Evolutionary conservation across 768 basidiomycete genomes (phyloP), one percentile per base, ranked within the genome.

Genomic region (Auriscalpium microsporum): DNA sequence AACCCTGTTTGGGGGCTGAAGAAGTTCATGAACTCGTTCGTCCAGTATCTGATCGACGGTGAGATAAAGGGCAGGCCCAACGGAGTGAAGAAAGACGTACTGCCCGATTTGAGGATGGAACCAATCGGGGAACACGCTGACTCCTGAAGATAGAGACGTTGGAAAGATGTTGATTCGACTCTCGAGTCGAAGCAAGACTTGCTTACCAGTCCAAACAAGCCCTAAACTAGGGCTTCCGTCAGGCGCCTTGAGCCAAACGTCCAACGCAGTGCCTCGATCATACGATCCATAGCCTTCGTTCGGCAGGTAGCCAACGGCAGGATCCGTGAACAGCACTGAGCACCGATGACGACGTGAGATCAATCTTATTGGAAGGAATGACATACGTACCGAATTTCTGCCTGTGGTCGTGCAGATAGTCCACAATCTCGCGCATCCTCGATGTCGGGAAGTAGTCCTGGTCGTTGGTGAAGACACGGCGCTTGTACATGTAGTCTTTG

Each of bases 271-370:
- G 4, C 86, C 86, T 21, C 77, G 74, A 52, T 82, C 72, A 58
- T 75, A 87, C 0, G 84, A 65, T 0, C 67, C 74, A 56, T 86
- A 85, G 40, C 65, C 72, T 42, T 73, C 59, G 19, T 68, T 71
- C 0, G 80, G 77, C 7, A 76, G 59, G 54, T 75, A 79, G 0
- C 75, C 82, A 1, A 87, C 74, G 9, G 86, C 86, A 10, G 86
- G 85, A 65, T 87, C 86, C 2, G 83, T 86, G 86, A 87, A 86
- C 42, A 86, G 63, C 23, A 86, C 83, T 87, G 57, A 28, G 28
- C 7, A 28, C 28, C 28, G 28, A 4, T 4, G 2, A 28, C 4
- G 28, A 7, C 28, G 28, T 28, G 28, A 28, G 28, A 28, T 3
- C 28, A 28, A 28, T 28, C 28, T 2, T 2, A 28, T 7, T 28